Evolutionary conservation across 1,284 basidiomycete genomes (phyloP), one percentile per base, ranked within the genome.

Genomic region (Microbotryum violaceum): DNA sequence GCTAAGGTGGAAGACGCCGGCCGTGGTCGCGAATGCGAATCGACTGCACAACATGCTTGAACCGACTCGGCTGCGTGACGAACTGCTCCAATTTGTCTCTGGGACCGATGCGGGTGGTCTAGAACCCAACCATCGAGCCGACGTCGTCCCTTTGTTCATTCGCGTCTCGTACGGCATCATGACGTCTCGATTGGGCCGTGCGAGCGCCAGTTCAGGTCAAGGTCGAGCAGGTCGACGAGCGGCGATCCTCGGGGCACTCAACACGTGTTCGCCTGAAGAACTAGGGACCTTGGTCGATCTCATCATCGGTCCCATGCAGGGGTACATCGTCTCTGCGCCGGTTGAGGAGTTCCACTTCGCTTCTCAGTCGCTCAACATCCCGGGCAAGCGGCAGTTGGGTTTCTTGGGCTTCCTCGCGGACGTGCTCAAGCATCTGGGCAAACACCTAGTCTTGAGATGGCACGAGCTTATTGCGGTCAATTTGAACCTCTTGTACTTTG

Each of bases 121-220:
- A 53, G 83, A 88, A 46, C 73, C 78, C 1, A 76, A 78, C 2
- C 84, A 89, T 68, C 82, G 93, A 33, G 72, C 73, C 2, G 85
- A 86, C 69, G 78, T 91, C 10, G 81, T 97, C n/a, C 83, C 86
- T 31, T 79, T 88, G 8, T 74, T 88, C 55, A 82, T 91, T 21
- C 82, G 91, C 20, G 73, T 98, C 1, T 79, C 97, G 6, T 99
- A 88, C 75, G 96, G 96, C 4, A 76, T 89, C 65, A 89, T 97
- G 85, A 81, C 91, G 50, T 89, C 93, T 71, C 84, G 82, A 64
- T 83, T 83, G 61, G 88, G 90, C 1, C 82, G 86, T 7, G 65
- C 68, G 10, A 77, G 81, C 18, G 73, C 76, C 2, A 83, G 76
- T 54, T 75, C 76, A 5, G 74, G 73, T 29, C 75, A 83, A 61